A percentile compares a stretch with the other conserved stretches of the same genome.
These are phyloP conservation scores for Irpex lacteus DNA, from an alignment of 1,284 basidiomycete genomes.

Conservation along the genomic window DNA sequence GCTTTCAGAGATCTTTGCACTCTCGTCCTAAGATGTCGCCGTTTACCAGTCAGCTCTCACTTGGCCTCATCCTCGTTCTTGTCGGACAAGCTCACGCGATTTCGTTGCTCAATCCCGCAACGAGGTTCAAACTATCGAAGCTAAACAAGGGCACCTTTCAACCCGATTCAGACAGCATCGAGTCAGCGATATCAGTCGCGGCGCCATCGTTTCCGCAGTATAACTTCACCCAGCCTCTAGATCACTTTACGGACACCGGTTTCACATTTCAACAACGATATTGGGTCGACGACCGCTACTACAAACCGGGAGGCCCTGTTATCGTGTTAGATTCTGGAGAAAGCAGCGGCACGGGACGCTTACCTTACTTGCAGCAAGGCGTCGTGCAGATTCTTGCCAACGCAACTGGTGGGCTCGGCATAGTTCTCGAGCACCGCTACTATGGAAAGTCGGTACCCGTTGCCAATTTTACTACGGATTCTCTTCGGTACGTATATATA, in stretches of 20 bases:
- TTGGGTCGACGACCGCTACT: conserved; percentile 82
- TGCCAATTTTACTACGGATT: conserved; percentile 74
- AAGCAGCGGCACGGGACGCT: conserved; percentile 64
- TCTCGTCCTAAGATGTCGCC: too few relatives aligned
- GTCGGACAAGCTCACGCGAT: background rate
- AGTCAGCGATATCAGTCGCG: background rate
- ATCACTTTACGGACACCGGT: conserved; percentile 60
- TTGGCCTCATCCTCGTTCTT: background rate
- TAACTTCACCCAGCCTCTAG: conserved; percentile 74
- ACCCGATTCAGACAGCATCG: background rate
- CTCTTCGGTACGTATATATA: conserved; percentile 48
- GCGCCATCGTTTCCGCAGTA: conserved; percentile 17
- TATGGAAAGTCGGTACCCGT: conserved; percentile 65
- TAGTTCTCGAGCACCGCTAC: conserved; percentile 82
- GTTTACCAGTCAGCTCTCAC: background rate
- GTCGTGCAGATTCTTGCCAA: conserved; percentile 81
- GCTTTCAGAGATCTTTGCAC: too few relatives aligned
- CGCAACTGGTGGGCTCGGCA: conserved; percentile 76
- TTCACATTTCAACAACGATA: conserved; percentile 70
- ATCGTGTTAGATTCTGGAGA: conserved; percentile 81
- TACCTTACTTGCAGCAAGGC: conserved; percentile 72
- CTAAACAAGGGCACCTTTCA: background rate
- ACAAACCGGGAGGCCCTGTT: conserved; percentile 72
- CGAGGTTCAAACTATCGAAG: background rate
- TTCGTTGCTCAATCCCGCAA: background rate